phyloP scores from a whole-genome alignment of 768 basidiomycete genomes.

The Phanerodontia chrysosporium region DNA sequence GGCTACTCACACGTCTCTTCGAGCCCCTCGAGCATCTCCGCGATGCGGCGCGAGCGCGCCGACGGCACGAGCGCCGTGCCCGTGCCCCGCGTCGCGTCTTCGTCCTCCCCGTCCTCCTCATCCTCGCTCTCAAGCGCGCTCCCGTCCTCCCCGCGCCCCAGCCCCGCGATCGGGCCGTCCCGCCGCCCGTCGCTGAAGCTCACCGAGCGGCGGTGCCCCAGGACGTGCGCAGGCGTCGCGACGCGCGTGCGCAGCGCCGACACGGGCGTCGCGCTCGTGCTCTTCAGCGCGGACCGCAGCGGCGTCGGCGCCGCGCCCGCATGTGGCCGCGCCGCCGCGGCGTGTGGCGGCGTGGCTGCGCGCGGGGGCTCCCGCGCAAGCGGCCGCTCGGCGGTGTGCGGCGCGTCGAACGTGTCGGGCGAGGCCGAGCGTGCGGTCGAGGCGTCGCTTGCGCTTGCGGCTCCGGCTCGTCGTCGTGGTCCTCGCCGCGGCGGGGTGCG shows the following conservation, averaged over 20 bases:
- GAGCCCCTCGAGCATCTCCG: constrained; percentile 72
- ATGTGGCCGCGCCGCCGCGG: constrained; percentile 16
- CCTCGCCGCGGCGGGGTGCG: too few species aligned
- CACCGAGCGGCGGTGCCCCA: constrained; percentile 73
- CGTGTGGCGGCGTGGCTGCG: constrained; percentile 21
- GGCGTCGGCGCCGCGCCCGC: constrained; percentile 26
- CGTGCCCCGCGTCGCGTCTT: constrained; percentile 12
- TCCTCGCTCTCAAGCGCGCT: constrained; percentile 17
- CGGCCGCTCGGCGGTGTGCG: background rate
- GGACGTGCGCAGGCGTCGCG: constrained; percentile 50
- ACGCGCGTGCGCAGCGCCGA: constrained; percentile 50
- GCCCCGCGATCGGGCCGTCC: constrained; percentile 81
- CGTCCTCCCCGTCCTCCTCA: constrained; percentile 19
- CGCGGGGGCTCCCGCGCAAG: constrained; percentile 14
- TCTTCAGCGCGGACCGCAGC: constrained; percentile 40
- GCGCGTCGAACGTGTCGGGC: background rate
- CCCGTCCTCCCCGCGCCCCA: constrained; percentile 35
- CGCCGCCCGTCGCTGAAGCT: constrained; percentile 95
- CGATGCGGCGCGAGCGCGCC: constrained; percentile 74
- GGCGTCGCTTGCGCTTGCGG: too few species aligned
- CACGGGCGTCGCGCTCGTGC: constrained; percentile 45
- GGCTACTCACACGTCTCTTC: constrained; percentile 57
- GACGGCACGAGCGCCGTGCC: constrained; percentile 44
- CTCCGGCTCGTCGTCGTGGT: too few species aligned
- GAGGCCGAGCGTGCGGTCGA: too few species aligned